phyloP scores from a whole-genome alignment of 495 filamentous ascomycete species.

The Trichoderma gamsii region DNA sequence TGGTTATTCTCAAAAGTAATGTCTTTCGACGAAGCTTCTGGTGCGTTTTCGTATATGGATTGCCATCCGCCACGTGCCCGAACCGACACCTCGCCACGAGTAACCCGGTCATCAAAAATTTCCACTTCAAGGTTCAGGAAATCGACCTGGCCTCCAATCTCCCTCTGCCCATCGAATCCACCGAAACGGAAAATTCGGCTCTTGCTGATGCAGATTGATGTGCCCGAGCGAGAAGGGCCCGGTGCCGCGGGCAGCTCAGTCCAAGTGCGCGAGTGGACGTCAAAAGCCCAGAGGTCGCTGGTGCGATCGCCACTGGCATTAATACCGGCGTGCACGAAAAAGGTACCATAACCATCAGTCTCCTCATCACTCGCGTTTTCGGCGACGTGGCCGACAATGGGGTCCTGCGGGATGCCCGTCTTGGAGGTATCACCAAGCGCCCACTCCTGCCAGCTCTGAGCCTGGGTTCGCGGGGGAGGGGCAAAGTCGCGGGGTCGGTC shows the following conservation, averaged over 20 bases:
- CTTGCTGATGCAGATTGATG: slow-evolving; percentile 52
- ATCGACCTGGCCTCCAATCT: slow-evolving; percentile 62
- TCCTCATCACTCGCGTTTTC: slow-evolving; percentile 41
- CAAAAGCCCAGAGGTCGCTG: slow-evolving; percentile 68
- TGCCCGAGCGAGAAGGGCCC: slow-evolving; percentile 53
- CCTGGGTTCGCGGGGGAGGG: slow-evolving; percentile 22
- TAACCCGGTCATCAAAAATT: slow-evolving; percentile 44
- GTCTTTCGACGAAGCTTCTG: slow-evolving; percentile 19
- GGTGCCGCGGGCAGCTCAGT: slow-evolving; percentile 55
- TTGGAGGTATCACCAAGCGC: slow-evolving; percentile 36
- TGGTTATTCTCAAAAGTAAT: slow-evolving; percentile 25
- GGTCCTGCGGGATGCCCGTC: slow-evolving; percentile 40
- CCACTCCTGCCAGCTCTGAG: slow-evolving; percentile 37
- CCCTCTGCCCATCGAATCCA: slow-evolving; percentile 60
- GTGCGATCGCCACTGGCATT: slow-evolving; percentile 40
- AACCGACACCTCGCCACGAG: slow-evolving; percentile 34
- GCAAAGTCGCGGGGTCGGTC: slow-evolving; percentile 40
- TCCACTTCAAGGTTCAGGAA: slow-evolving; percentile 44
- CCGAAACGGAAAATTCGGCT: slow-evolving; percentile 64
- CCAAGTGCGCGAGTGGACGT: slow-evolving; percentile 54
- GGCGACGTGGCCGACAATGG: slow-evolving; percentile 42
- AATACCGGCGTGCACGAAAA: slow-evolving; percentile 71
- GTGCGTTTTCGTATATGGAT: slow-evolving; percentile 25
- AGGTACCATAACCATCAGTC: slow-evolving; percentile 45
- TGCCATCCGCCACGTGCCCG: slow-evolving; percentile 35